These are phyloP conservation scores for Pythium rishiriense DNA, from an alignment of 352 stramenopile species.

Conservation along the genomic window DNA sequence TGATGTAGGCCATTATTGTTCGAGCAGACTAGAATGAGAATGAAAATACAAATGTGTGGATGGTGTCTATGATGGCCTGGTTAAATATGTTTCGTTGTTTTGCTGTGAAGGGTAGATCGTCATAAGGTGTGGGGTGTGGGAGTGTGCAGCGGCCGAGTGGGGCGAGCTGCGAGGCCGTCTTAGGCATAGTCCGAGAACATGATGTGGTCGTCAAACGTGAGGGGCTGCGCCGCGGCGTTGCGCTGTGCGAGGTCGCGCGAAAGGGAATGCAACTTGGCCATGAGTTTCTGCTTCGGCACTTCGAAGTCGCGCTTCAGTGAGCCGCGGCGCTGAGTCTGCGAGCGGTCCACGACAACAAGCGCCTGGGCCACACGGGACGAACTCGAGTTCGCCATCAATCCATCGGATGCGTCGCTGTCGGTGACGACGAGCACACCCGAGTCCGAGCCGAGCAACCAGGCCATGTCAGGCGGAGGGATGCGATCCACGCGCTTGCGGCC, in stretches of 20 bases:
- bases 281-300: conserved; percentile 66
- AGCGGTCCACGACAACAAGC: conserved; percentile 61
- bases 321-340: conserved; percentile 36
- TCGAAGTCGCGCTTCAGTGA: conserved; percentile 52
- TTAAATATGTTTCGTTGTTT: conserved; percentile 28
- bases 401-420: conserved; percentile 25
- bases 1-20: background rate
- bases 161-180: background rate
- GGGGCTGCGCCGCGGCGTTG: conserved; percentile 32
- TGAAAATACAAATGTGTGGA: background rate
- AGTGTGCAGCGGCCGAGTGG: background rate
- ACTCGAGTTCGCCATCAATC: background rate
- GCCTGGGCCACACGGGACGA: background rate
- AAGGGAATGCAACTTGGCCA: conserved; percentile 66
- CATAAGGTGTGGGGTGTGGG: conserved; percentile 2
- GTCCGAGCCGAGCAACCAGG: conserved; percentile 54
- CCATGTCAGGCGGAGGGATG: conserved; percentile 60
- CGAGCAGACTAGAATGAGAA: background rate
- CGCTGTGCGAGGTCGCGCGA: conserved; percentile 58
- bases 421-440: conserved; percentile 55
- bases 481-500: conserved; percentile 66
- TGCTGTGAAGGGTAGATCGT: conserved; percentile 22
- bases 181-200: conserved; percentile 76
- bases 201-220: conserved; percentile 62
- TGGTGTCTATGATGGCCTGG: background rate